phyloP scores from a whole-genome alignment of 2,329 filamentous ascomycete species.

The Pyricularia sp. region DNA sequence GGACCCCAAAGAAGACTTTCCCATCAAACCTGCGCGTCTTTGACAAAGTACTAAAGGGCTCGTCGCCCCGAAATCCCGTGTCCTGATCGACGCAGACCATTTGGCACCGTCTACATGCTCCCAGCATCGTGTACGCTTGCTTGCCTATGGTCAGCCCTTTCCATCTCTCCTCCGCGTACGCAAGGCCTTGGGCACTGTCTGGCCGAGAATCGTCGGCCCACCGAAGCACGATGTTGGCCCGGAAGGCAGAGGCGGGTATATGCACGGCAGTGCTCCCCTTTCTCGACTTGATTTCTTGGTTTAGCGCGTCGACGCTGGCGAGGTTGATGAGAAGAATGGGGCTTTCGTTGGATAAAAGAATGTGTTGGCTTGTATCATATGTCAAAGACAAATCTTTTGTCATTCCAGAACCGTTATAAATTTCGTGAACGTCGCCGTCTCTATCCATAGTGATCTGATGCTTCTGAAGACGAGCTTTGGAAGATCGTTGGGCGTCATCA shows the following conservation, averaged over 20 bases:
- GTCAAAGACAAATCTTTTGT: constrained; percentile 51
- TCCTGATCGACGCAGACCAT: constrained; percentile 93
- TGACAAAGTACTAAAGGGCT: constrained; percentile 80
- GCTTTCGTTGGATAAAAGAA: constrained; percentile 85
- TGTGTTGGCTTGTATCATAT: constrained; percentile 26
- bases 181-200: constrained; percentile 6
- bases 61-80: constrained; percentile 66
- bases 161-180: constrained; percentile 82
- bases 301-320: constrained; percentile 70
- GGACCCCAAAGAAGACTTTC: constrained; percentile 83
- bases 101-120: constrained; percentile 80
- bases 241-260: constrained; percentile 61
- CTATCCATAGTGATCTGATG: constrained; percentile 29
- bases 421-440: neutral
- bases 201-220: constrained; percentile 25
- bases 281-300: constrained; percentile 56
- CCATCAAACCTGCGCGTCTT: constrained; percentile 79
- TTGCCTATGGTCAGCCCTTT: constrained; percentile 53
- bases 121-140: constrained; percentile 60
- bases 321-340: constrained; percentile 80
- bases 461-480: constrained; percentile 60
- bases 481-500: constrained; percentile 48
- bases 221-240: constrained; percentile 76
- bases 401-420: constrained; percentile 18
- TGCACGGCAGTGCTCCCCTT: constrained; percentile 48